Evolutionary conservation across 2,329 filamentous ascomycete species (phyloP), one percentile per base, ranked within the genome.

Genomic region (Esteya vermicola): DNA sequence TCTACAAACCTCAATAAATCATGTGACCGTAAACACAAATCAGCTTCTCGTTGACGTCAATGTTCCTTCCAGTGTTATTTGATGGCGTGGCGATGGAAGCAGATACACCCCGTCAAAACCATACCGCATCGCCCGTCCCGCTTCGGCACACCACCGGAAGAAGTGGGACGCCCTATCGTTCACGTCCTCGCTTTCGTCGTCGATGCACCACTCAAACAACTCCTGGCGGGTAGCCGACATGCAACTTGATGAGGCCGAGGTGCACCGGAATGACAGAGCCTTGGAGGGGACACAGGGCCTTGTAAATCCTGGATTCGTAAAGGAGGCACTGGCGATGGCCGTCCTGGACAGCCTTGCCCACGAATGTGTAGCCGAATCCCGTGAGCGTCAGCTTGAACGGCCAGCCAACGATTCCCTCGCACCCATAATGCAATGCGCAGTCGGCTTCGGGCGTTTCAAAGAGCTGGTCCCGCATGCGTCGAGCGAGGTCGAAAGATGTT

Each of bases 321-420:
- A 34, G 22, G 7, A 45, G 30, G 14, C 38, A 20, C 12, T 20
- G 22, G 3, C 22, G 4, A 28, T 38, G 20, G 31, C 25, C 27
- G 9, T 38, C 28, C 28, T 28, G n/a, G 4, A 45, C 43, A 9
- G 38, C 43, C 14, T 45, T 45, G 26, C 40, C 43, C 7, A 39
- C 26, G 36, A 45, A 38, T 12, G 43, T 45, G 27, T 45, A 42
- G 20, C 43, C 43, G 25, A 37, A 45, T 2, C 43, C 43, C 9
- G 40, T 40, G 16, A 45, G 27, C 7, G 43, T 45, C 27, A 45
- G 27, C 18, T 45, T 41, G 30, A 45, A 43, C 21, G 42, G 41
- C 13, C 21, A 41, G 33, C 43, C 43, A 16, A 45, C 34, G 36
- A 41, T 36, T 26, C 43, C 43, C 19, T 33, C 7, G 20, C 36